Conservation (phyloP, 2,329 filamentous ascomycete species). For the Endothia cerciana region DNA sequence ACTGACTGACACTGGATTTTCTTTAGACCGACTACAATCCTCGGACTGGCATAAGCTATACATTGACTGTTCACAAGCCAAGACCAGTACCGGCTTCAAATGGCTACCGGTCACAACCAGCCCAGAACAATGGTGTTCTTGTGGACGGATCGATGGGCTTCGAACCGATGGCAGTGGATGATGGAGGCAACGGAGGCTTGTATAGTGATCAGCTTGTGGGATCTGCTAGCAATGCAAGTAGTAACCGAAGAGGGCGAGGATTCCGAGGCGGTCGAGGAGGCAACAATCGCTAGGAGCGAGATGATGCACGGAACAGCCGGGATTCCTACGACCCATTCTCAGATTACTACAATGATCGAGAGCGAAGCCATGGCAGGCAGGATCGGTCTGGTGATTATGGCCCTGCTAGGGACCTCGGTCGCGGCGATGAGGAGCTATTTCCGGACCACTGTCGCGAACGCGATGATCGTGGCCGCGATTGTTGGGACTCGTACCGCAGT, state of each 20-base stretch:
- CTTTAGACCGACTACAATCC: slow-evolving; percentile 34
- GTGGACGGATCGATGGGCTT: slow-evolving; percentile 61
- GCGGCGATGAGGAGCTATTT: background rate
- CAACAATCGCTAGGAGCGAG: slow-evolving; percentile 26
- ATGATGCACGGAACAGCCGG: slow-evolving; percentile 13
- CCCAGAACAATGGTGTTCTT: slow-evolving; percentile 43
- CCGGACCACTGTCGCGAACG: background rate
- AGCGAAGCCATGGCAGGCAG: slow-evolving; percentile 1
- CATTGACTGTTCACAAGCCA: slow-evolving; percentile 15
- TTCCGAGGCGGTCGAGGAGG: slow-evolving; percentile 27
- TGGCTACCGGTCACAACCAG: slow-evolving; percentile 37
- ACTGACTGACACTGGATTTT: slow-evolving; percentile 16
- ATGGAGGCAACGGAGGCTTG: slow-evolving; percentile 41
- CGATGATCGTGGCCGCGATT: background rate
- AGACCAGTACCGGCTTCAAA: slow-evolving; percentile 38
- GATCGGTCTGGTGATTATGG: background rate
- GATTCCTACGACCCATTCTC: background rate
- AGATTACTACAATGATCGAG: background rate
- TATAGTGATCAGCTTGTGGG: slow-evolving; percentile 56
- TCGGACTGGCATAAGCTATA: slow-evolving; percentile 11
- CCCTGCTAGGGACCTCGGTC: background rate
- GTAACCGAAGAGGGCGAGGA: slow-evolving; percentile 26
- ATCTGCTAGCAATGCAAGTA: slow-evolving; percentile 19
- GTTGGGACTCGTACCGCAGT: background rate
- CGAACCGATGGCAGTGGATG: slow-evolving; percentile 47